Evolutionary conservation across 108 stramenopile genomes (phyloP).

Genomic region (Aurantiochytrium sp.): DNA sequence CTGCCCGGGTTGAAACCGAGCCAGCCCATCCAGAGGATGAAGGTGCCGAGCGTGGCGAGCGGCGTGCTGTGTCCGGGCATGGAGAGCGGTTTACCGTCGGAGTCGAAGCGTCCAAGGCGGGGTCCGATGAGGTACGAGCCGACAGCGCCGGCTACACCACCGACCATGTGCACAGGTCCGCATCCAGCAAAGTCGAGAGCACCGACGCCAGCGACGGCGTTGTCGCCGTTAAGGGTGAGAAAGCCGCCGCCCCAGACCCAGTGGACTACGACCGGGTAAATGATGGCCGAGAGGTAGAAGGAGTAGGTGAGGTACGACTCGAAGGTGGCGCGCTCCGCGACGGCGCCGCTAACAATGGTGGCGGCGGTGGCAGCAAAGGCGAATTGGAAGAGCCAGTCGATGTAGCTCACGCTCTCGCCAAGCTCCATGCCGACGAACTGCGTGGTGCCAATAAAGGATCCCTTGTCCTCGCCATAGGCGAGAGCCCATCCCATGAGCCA

Average conservation of each 20-base stretch:
- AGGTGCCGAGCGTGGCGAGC: conserved; percentile 60
- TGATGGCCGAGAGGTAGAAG: conserved; percentile 25
- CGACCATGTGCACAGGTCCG: conserved; percentile 36
- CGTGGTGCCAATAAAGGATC: conserved; percentile 22
- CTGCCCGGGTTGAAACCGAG: conserved; percentile 84
- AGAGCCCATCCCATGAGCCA: conserved; percentile 37
- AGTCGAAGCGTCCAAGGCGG: not conserved
- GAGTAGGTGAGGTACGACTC: conserved; percentile 36
- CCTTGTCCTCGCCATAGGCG: conserved; percentile 22
- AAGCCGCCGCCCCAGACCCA: conserved; percentile 38
- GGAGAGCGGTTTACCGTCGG: conserved; percentile 9
- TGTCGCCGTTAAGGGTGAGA: not conserved
- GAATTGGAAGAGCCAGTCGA: conserved; percentile 37
- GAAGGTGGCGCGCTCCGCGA: conserved; percentile 38
- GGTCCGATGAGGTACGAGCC: not conserved
- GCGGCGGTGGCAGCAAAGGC: conserved; percentile 40
- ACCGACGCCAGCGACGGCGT: conserved; percentile 33
- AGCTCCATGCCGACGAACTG: conserved; percentile 2
- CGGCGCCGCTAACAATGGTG: conserved; percentile 37
- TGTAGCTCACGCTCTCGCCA: conserved; percentile 7
- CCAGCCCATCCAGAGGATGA: conserved; percentile 90
- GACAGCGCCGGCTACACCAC: conserved; percentile 11
- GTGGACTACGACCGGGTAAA: conserved; percentile 40
- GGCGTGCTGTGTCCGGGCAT: not conserved
- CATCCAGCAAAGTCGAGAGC: conserved; percentile 37